phyloP scores from a whole-genome alignment of 768 basidiomycete genomes.

The Pulveroboletus ravenelii region DNA sequence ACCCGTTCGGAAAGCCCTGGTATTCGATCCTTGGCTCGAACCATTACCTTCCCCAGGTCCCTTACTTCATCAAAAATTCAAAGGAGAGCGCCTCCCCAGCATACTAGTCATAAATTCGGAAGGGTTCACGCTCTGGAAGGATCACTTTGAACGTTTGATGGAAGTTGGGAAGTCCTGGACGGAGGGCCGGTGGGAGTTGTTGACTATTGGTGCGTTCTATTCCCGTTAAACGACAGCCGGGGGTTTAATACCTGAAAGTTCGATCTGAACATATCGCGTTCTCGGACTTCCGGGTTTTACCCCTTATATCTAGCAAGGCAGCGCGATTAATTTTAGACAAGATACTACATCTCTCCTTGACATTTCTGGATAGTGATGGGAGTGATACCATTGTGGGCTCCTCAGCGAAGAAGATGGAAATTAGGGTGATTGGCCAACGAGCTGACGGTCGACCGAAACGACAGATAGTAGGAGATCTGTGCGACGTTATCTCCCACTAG shows the following conservation, averaged over 20 bases:
- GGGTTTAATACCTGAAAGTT: constrained; percentile 11
- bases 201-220: constrained; percentile 45
- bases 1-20: constrained; percentile 53
- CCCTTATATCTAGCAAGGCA: constrained; percentile 14
- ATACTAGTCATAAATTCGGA: constrained; percentile 74
- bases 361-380: constrained; percentile 20
- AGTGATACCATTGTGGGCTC: neutral
- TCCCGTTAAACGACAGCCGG: neutral
- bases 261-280: constrained; percentile 24
- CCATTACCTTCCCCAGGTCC: constrained; percentile 61
- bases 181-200: constrained; percentile 36
- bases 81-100: constrained; percentile 26
- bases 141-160: constrained; percentile 59
- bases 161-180: constrained; percentile 55
- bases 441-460: constrained; percentile 23
- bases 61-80: constrained; percentile 13
- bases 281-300: constrained; percentile 28
- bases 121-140: constrained; percentile 72
- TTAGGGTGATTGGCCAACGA: constrained; percentile 17
- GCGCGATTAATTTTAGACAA: constrained; percentile 21
- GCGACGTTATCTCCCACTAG: constrained; percentile 25
- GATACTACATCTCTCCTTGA: constrained; percentile 18
- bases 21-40: constrained; percentile 84
- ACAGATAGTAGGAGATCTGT: constrained; percentile 18
- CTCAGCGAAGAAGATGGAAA: constrained; percentile 19